Evolutionary conservation across 2,329 filamentous ascomycete genomes (phyloP).

Genomic region (Penicillium sp.): DNA sequence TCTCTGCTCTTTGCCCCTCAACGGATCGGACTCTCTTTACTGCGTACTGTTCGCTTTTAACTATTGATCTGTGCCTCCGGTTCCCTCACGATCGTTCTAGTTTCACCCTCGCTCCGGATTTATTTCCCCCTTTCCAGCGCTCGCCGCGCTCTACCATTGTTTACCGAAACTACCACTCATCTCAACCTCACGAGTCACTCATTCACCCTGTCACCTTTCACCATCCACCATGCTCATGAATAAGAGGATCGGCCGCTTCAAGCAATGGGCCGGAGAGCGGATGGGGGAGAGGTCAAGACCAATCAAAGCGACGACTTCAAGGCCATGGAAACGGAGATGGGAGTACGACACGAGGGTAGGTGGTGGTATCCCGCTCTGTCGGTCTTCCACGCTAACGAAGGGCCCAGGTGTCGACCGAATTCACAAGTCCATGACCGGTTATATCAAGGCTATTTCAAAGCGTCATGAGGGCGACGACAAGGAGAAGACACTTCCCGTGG

Average conservation of each 20-base stretch:
- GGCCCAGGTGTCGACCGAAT: slow-evolving; percentile 77
- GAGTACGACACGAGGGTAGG: slow-evolving; percentile 76
- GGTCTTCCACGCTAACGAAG: neutral
- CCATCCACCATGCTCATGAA: slow-evolving; percentile 55
- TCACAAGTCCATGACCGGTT: slow-evolving; percentile 76
- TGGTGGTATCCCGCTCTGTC: neutral
- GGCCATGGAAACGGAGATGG: slow-evolving; percentile 83
- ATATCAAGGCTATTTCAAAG: slow-evolving; percentile 82
- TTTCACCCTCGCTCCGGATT: slow-evolving; percentile 2
- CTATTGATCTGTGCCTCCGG: neutral
- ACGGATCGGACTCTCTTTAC: neutral
- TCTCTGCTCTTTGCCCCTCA: neutral
- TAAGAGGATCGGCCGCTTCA: slow-evolving; percentile 92
- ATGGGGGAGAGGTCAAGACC: slow-evolving; percentile 92
- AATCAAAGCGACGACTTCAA: slow-evolving; percentile 86
- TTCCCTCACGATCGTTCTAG: slow-evolving; percentile 4
- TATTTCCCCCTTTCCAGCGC: slow-evolving; percentile 1
- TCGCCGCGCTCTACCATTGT: neutral
- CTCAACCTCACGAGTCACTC: neutral
- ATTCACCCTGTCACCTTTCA: neutral
- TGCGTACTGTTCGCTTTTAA: slow-evolving; percentile 1
- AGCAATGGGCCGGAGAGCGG: slow-evolving; percentile 96
- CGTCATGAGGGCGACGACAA: slow-evolving; percentile 80
- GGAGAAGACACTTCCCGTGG: slow-evolving; percentile 77
- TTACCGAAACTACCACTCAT: neutral